Percentiles rank a stretch among this genome's conserved stretches.
phyloP scores from a whole-genome alignment of 2,329 filamentous ascomycete genomes.

The Trichoderma asperellum region DNA sequence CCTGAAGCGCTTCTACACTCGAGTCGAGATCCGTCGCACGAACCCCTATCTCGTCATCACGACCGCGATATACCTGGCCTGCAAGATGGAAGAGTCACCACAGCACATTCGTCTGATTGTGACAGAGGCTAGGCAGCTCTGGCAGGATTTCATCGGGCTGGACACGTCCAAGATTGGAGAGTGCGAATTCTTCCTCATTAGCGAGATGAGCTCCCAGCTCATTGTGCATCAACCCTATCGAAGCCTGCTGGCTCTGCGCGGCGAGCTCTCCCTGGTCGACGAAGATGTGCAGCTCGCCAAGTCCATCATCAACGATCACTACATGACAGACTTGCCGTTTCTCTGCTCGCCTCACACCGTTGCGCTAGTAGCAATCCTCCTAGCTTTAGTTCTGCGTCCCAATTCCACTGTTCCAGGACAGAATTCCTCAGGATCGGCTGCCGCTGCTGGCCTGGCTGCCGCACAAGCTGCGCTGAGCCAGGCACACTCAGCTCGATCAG shows the following conservation, averaged over 20 bases:
- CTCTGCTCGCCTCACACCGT: constrained; percentile 85
- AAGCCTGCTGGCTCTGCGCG: constrained; percentile 71
- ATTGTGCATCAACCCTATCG: constrained; percentile 92
- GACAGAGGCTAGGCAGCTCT: constrained; percentile 81
- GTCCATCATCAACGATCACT: constrained; percentile 88
- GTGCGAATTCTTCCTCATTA: constrained; percentile 91
- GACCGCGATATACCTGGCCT: constrained; percentile 93
- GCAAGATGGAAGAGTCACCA: constrained; percentile 97
- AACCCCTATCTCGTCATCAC: constrained; percentile 92
- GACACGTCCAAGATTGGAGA: constrained; percentile 87
- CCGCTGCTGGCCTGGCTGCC: constrained; percentile 52
- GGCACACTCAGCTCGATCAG: constrained; percentile 44
- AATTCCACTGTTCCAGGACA: constrained; percentile 40
- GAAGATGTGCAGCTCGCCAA: constrained; percentile 80
- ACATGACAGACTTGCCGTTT: constrained; percentile 87
- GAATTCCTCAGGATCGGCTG: constrained; percentile 37
- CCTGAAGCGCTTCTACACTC: constrained; percentile 89
- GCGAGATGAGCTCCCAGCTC: constrained; percentile 85
- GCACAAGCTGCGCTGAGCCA: constrained; percentile 55
- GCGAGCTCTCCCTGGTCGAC: constrained; percentile 69
- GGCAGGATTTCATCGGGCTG: constrained; percentile 75
- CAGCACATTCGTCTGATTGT: constrained; percentile 94
- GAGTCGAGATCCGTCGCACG: constrained; percentile 86
- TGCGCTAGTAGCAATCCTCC: constrained; percentile 82
- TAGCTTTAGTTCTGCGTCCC: constrained; percentile 81